Evolutionary conservation across 2,329 filamentous ascomycete genomes (phyloP).

Genomic region (Fusarium proliferatum): DNA sequence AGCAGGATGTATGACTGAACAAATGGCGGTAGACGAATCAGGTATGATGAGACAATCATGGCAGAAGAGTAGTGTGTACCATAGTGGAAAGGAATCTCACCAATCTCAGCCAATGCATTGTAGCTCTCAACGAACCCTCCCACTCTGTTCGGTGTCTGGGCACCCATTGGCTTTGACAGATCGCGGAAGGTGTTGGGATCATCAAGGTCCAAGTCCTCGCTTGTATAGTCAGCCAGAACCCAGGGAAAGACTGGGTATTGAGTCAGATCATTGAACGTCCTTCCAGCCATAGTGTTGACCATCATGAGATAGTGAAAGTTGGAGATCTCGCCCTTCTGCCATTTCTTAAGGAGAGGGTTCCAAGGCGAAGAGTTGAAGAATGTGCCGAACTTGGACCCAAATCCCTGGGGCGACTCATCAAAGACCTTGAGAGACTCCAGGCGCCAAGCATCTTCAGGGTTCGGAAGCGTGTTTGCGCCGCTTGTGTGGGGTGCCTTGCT

Average conservation of each 20-base stretch:
- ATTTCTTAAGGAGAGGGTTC: constrained; percentile 87
- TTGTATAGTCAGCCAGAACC: constrained; percentile 96
- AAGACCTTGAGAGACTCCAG: constrained; percentile 82
- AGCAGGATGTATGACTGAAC: constrained; percentile 94
- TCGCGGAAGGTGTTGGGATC: constrained; percentile 90
- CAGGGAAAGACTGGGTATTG: constrained; percentile 99
- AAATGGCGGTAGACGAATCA: constrained; percentile 95
- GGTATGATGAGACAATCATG: constrained; percentile 97
- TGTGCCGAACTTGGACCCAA: constrained; percentile 90
- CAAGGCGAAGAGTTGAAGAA: constrained; percentile 87
- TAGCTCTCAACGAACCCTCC: constrained; percentile 86
- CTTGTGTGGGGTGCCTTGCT: constrained; percentile 84
- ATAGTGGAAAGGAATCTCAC: constrained; percentile 93
- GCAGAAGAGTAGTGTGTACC: constrained; percentile 98
- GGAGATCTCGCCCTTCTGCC: constrained; percentile 94
- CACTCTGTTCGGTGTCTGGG: constrained; percentile 81
- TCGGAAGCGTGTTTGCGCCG: constrained; percentile 74
- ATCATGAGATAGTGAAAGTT: constrained; percentile 99
- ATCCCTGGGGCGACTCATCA: constrained; percentile 68
- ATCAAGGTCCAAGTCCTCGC: constrained; percentile 87
- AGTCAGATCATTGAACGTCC: constrained; percentile 97
- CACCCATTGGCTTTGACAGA: constrained; percentile 95
- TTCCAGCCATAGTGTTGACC: constrained; percentile 95
- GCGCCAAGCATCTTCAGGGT: constrained; percentile 91
- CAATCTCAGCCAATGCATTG: constrained; percentile 89